Evolutionary conservation across 352 stramenopile genomes (phyloP).

Genomic region (Globisporangium paddicum): DNA sequence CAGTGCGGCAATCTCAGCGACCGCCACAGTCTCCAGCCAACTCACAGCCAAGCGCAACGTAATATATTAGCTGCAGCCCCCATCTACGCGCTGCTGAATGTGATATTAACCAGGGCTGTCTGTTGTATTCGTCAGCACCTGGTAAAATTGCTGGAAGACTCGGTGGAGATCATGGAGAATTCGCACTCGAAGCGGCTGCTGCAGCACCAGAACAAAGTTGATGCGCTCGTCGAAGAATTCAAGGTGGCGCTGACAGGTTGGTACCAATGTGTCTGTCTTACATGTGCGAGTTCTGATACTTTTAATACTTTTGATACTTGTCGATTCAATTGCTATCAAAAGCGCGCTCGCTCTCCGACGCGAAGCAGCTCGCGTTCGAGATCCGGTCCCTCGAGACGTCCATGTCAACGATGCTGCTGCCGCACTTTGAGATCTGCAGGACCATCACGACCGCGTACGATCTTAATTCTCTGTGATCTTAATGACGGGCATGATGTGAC

Average conservation of each 20-base stretch:
- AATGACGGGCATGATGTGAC: neutral
- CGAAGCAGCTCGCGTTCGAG: constrained; percentile 35
- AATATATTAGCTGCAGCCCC: neutral
- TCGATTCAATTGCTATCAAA: neutral
- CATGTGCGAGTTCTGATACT: too few species aligned
- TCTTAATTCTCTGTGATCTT: neutral
- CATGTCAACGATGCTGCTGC: constrained; percentile 42
- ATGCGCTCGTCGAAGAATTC: constrained; percentile 26
- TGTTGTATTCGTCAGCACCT: constrained; percentile 19
- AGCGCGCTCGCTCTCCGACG: constrained; percentile 29
- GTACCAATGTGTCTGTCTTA: too few species aligned
- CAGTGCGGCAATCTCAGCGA: neutral
- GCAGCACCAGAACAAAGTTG: constrained; percentile 25
- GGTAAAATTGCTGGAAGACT: constrained; percentile 29
- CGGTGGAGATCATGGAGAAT: constrained; percentile 27
- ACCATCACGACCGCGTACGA: constrained; percentile 54
- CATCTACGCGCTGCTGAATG: neutral
- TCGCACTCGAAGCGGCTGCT: constrained; percentile 28
- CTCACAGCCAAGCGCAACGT: constrained; percentile 19
- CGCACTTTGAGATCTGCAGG: constrained; percentile 48
- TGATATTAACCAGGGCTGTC: neutral
- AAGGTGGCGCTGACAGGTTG: constrained; percentile 22
- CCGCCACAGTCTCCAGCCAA: constrained; percentile 13
- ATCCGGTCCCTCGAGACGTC: constrained; percentile 40
- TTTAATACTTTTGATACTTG: neutral